These are phyloP conservation scores for Phytopythium sindhum DNA, from an alignment of 352 stramenopile species.

Conservation along the genomic window DNA sequence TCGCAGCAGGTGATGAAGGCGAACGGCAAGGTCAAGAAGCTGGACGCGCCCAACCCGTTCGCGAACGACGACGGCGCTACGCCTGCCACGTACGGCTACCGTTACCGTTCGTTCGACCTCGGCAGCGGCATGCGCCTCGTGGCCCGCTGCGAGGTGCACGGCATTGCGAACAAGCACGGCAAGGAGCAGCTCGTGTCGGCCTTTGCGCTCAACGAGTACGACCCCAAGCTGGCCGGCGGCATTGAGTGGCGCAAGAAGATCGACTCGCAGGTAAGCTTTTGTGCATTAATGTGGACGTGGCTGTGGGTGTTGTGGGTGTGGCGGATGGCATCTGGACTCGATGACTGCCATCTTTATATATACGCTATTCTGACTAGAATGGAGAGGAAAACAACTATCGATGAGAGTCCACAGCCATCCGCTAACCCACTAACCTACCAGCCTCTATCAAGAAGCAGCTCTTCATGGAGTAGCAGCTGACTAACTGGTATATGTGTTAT, in stretches of 20 bases:
- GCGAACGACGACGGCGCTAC: slow-evolving; percentile 91
- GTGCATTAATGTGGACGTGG: slow-evolving; percentile 11
- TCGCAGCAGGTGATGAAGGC: slow-evolving; percentile 95
- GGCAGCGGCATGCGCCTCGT: slow-evolving; percentile 88
- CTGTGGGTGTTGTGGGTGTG: slow-evolving; percentile 10
- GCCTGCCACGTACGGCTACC: slow-evolving; percentile 93
- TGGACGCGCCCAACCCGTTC: slow-evolving; percentile 90
- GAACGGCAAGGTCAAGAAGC: slow-evolving; percentile 47
- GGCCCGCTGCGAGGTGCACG: slow-evolving; percentile 94
- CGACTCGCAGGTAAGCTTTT: slow-evolving; percentile 79
- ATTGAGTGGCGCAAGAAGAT: slow-evolving; percentile 97
- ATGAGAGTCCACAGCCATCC: slow-evolving; percentile 23
- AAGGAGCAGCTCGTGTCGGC: slow-evolving; percentile 92
- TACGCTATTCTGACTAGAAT: slow-evolving; percentile 64
- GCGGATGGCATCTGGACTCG: slow-evolving; percentile 32
- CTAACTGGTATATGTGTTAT: slow-evolving; percentile 5
- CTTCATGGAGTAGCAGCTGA: not conserved
- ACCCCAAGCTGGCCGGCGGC: slow-evolving; percentile 85
- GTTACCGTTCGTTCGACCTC: slow-evolving; percentile 96
- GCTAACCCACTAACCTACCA: not conserved
- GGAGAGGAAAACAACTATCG: slow-evolving; percentile 26
- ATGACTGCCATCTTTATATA: slow-evolving; percentile 63
- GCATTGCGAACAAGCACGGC: slow-evolving; percentile 82
- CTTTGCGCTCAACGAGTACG: slow-evolving; percentile 97
- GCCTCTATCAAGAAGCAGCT: not conserved